Evolutionary conservation across 352 stramenopile genomes (phyloP).

Genomic region (Phytophthora citrophthora): DNA sequence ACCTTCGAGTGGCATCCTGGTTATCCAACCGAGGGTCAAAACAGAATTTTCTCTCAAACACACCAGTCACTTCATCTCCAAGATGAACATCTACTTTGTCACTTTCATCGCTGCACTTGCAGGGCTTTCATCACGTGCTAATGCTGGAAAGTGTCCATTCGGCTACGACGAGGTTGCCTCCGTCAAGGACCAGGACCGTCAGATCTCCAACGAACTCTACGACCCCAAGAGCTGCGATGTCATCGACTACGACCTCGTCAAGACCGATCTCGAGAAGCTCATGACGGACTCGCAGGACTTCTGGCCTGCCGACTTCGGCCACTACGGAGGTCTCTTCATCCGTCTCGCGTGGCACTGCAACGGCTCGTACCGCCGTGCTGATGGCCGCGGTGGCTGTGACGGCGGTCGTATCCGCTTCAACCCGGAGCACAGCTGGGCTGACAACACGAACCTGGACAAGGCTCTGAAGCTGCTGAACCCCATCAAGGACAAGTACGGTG

Average conservation of each 20-base stretch:
- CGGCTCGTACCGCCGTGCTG: conserved; percentile 42
- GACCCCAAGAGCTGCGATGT: conserved; percentile 37
- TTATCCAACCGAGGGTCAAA: conserved; percentile 3
- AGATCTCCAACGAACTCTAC: conserved; percentile 39
- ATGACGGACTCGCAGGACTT: conserved; percentile 81
- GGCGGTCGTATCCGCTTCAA: conserved; percentile 48
- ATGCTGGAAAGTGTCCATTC: conserved; percentile 38
- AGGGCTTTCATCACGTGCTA: conserved; percentile 12
- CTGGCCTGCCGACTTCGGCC: conserved; percentile 88
- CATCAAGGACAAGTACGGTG: conserved; percentile 72
- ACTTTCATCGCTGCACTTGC: conserved; percentile 41
- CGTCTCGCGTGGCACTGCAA: conserved; percentile 79
- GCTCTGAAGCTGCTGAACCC: conserved; percentile 52
- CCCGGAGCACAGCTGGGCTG: conserved; percentile 47
- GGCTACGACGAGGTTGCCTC: conserved; percentile 38
- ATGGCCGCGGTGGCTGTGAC: conserved; percentile 39
- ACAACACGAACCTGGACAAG: conserved; percentile 75
- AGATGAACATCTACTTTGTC: conserved; percentile 47
- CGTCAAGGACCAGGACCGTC: conserved; percentile 36
- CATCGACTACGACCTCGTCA: conserved; percentile 59
- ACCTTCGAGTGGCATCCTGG: too few species aligned
- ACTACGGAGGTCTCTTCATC: conserved; percentile 91
- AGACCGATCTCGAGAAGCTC: conserved; percentile 64
- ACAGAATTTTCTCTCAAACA: conserved; percentile 16
- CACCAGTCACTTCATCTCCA: conserved; percentile 10